Evolutionary conservation across 2,329 filamentous ascomycete species (phyloP), one percentile per base, ranked within the genome.

Genomic region (Huntiella moniliformis): DNA sequence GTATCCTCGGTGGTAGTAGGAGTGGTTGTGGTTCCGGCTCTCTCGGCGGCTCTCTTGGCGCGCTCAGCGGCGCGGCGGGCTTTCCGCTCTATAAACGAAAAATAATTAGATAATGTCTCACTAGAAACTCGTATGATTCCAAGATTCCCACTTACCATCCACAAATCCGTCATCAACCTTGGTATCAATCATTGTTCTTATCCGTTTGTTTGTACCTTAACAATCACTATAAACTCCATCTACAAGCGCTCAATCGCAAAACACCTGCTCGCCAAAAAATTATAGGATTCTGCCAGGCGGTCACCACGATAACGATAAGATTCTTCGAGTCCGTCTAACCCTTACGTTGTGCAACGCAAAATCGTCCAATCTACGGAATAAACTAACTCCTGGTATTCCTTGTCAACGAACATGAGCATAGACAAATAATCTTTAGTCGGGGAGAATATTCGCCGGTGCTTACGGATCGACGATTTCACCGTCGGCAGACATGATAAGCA

Each of bases 251-350:
- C 16, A 22, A 39, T 39, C 5, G 5, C 3, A 39, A 17, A 39
- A 17, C 11, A 16, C 36, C 8, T 7, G 4, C 13, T 8, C 36
- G 17, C 36, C 17, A 45, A 48, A 49, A 48, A 49, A 49, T 44
- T 40, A 37, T 50, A 18, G 34, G 4, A 45, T 50, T 48, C 48
- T 50, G 48, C 48, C 48, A 31, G 38, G 45, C 48, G 48, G 48
- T 50, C 22, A 31, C 7, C 0, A 2, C 1, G 48, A 50, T 50
- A 50, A 40, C 31, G 40, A 42, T 42, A 42, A 42, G 28, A 10
- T 7, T 28, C 7, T 6, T 10, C 22, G 31, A 16, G 17, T 42
- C 10, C 34, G 5, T n/a, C 12, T 36, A 17, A 41, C 17, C 38
- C 38, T 41, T 18, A 28, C 16, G 22, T 28, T 28, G 22, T 28